These are phyloP conservation scores for Flaveria ramosissima DNA, from an alignment of 129 eudicot species.

Conservation along the genomic window DNA sequence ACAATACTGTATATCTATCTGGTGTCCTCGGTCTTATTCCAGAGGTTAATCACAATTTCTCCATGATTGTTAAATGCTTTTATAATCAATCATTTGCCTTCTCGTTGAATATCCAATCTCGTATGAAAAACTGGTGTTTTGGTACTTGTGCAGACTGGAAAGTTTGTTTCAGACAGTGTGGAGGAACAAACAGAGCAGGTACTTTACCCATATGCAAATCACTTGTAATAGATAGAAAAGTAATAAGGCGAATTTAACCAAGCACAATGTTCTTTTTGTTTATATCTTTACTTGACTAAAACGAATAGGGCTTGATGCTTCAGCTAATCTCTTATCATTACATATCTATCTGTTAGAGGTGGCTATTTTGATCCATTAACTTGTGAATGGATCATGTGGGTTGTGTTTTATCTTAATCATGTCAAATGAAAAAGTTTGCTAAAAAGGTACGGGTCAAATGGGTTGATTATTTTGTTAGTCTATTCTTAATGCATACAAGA, in stretches of 20 bases:
- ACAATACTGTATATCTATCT: constrained; percentile 70
- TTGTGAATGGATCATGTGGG: background rate
- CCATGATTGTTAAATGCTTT: background rate
- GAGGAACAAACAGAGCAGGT: constrained; percentile 99
- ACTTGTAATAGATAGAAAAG: background rate
- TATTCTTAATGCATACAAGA: background rate
- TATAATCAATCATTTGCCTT: background rate
- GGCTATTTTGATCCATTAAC: background rate
- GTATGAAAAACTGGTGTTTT: background rate
- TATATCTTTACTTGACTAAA: background rate
- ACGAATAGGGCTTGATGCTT: constrained; percentile 1
- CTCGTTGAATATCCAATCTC: background rate
- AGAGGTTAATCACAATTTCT: constrained; percentile 51
- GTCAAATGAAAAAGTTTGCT: background rate
- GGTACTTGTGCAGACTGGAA: constrained; percentile 72
- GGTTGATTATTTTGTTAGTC: background rate
- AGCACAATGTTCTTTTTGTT: background rate
- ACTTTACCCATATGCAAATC: constrained; percentile 11
- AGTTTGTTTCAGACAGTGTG: constrained; percentile 71
- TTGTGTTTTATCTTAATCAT: no score
- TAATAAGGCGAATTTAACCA: background rate
- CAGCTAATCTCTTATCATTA: background rate
- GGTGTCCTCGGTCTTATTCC: constrained; percentile 94
- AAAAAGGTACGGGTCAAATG: background rate
- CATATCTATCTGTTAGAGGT: background rate